Evolutionary conservation across 257 asterid species (phyloP), one percentile per base, ranked within the genome.

Genomic region (Penstemon davidsonii): DNA sequence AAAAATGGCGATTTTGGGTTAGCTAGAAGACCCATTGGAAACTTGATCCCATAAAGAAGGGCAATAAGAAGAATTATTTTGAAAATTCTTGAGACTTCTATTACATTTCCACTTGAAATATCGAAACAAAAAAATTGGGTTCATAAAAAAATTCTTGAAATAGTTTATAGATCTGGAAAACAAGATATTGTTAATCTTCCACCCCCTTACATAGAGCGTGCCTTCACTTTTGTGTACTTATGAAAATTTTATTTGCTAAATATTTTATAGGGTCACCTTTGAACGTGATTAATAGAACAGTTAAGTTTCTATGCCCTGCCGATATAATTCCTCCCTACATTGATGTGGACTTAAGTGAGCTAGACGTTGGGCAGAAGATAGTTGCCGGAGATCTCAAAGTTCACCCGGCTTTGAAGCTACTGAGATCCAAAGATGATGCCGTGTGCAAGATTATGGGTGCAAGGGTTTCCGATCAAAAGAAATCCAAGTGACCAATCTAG

Each of bases 251-350:
- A 40, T 51, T 59, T 64, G 51, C 41, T 69, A 40, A 25, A 25
- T 25, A 37, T 60, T 60, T 45, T 74, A 72, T 83, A 91, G 99
- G 98, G 60, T 84, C 98, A 12, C 73, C 83, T 66, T 74, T 94
- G 79, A 88, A 88, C 81, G 72, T 88, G 62, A 88, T 91, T 68
- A 85, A 89, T 81, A 91, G 96, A 83, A 89, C 96, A 0, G 95
- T 86, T 4, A 86, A 85, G 69, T 91, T 64, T 74, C 79, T 88
- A 4, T 94, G 99, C 53, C 99, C 99, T 4, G 90, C 98, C 0
- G 99, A 91, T 75, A 69, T 91, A 13, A 71, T 94, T 62, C 99
- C 99, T 36, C 96, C 98, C 0, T 91, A 71, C 70, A 94, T 91
- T 18, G 98, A 94, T 3, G 94, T 94, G 42, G 96, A 94, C 77